phyloP scores from a whole-genome alignment of 108 stramenopile genomes.

The Nitzschia sp. region DNA sequence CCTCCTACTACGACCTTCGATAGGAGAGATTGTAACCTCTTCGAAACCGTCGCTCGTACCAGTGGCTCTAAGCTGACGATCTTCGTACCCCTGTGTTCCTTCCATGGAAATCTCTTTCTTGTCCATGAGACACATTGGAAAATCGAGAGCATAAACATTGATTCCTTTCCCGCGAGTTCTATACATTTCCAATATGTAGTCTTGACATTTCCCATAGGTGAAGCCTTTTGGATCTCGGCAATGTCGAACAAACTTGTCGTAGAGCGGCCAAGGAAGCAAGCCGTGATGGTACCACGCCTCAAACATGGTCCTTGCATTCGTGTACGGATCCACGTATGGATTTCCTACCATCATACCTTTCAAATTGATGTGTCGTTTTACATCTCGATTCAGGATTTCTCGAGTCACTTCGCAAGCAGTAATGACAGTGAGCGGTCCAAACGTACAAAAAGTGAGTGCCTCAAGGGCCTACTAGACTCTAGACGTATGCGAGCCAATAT shows the following conservation, averaged over 20 bases:
- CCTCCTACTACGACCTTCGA: background rate
- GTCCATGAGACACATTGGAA: slow-evolving; percentile 58
- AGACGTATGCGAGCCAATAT: background rate
- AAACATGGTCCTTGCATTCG: slow-evolving; percentile 52
- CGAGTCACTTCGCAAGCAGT: slow-evolving; percentile 16
- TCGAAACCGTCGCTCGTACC: background rate
- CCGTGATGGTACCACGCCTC: slow-evolving; percentile 57
- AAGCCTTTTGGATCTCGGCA: slow-evolving; percentile 5
- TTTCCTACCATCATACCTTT: slow-evolving; percentile 62
- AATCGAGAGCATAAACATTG: slow-evolving; percentile 79
- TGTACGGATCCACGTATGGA: slow-evolving; percentile 51
- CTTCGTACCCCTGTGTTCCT: background rate
- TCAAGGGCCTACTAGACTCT: too few relatives aligned
- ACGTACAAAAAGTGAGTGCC: too few relatives aligned
- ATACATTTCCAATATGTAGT: slow-evolving; percentile 36
- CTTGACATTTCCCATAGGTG: slow-evolving; percentile 19
- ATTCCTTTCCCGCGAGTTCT: slow-evolving; percentile 37
- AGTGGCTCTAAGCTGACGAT: background rate
- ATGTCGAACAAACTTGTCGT: slow-evolving; percentile 29
- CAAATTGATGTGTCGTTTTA: slow-evolving; percentile 34
- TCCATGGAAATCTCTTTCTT: too few relatives aligned
- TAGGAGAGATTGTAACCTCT: background rate
- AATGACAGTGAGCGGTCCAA: background rate
- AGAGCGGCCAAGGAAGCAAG: slow-evolving; percentile 57
- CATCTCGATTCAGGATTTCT: slow-evolving; percentile 37